Percentiles rank a stretch among this genome's conserved stretches.
These are phyloP conservation scores for Sclerospora graminicola DNA, from an alignment of 352 stramenopile species.

Conservation along the genomic window DNA sequence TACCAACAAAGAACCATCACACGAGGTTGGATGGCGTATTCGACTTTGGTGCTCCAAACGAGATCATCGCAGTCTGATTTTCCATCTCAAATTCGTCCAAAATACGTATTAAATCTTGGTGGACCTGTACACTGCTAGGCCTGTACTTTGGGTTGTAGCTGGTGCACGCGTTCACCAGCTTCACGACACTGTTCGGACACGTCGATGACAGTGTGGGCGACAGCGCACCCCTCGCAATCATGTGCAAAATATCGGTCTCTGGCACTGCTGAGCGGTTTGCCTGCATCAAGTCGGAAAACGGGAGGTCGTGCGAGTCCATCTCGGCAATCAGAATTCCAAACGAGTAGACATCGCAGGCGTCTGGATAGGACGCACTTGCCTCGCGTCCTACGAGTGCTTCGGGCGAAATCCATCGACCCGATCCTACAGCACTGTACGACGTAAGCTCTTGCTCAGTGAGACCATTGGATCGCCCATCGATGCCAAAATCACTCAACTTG, in stretches of 20 bases:
- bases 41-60: constrained; percentile 9
- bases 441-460: too few species aligned
- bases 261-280: constrained; percentile 37
- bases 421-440: too few species aligned
- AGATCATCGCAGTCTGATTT: constrained; percentile 17
- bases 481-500: constrained; percentile 61
- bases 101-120: too few species aligned
- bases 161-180: too few species aligned
- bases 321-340: constrained; percentile 61
- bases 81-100: too few species aligned
- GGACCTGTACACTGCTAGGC: too few species aligned
- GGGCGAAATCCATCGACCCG: constrained; percentile 56
- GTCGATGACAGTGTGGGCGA: constrained; percentile 38
- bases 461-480: constrained; percentile 29
- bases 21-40: constrained; percentile 21
- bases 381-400: constrained; percentile 52
- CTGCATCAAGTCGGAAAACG: too few species aligned
- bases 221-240: constrained; percentile 53
- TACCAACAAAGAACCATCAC: constrained; percentile 12
- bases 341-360: constrained; percentile 58
- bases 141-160: constrained; percentile 28
- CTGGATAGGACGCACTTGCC: too few species aligned
- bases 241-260: constrained; percentile 50
- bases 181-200: constrained; percentile 41
- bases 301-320: constrained; percentile 59